Base-by-base conservation (phyloP, 345 rosid species). In the Eucalyptus polyanthemos region DNA sequence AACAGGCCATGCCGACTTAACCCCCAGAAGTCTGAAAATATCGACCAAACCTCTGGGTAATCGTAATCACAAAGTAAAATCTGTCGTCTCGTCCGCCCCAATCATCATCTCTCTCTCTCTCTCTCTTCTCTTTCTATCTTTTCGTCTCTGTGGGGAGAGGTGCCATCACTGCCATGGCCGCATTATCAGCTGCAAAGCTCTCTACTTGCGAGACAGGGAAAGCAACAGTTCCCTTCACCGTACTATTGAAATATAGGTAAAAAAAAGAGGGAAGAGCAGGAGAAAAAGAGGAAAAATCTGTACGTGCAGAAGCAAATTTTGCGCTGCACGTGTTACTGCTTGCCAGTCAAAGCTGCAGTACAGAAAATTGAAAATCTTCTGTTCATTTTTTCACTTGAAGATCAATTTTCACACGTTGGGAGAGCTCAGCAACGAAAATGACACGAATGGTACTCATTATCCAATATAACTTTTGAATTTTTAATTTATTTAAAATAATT, bases 401-500 rank as follows among this genome's bases (percentile, higher is more conserved):
- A 72, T 37, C 5, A 72, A 37, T 10, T 76, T 40, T 21, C 47
- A 11, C 83, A 3, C 83, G 44, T 72, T 11, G 44, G 40, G 25
- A 72, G 25, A 34, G 2, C 25, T 72, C 10, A 9, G 25, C 45
- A 72, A 29, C 8, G 69, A 62, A 62, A 62, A 12, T 62, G 16
- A 27, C 16, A 62, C 3, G 3, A n/a, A n/a, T 29, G 10, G 9
- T 14, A 14, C 5, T 21, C 24, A 53, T 53, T 4, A 67, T 67
- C 14, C 3, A 11, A 11, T 19, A 6, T 5, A 0, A 21, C 4
- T 4, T 1, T 0, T 76, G 0, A 2, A n/a, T 0, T 65, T 65
- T 65, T 4, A 65, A 65, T 65, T n/a, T 65, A n/a, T n/a, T 62
- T 0, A n/a, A 7, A 7, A n/a, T 7, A 6, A 15, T 8, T 4